Evolutionary conservation across 1,284 basidiomycete genomes (phyloP), one percentile per base, ranked within the genome.

Genomic region (Austropuccinia psidii): DNA sequence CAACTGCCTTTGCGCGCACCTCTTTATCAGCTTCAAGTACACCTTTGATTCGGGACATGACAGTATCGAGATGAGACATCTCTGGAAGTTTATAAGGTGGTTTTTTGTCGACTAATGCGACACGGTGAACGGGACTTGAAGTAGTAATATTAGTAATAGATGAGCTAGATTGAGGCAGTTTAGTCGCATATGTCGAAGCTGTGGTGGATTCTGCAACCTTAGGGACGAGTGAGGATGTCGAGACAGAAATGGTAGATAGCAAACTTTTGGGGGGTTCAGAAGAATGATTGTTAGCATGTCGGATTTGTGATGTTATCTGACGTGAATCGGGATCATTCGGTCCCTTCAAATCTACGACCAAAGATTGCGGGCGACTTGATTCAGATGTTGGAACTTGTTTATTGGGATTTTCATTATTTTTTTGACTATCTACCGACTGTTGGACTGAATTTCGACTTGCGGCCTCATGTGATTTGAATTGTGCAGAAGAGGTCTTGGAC

Each of bases 11-110:
- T 7, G 70, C 45, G 17, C 70, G 57, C 47, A 60, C 70, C 47
- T 73, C 49, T 41, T 73, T 73, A 43, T 73, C 70, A 27, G 70
- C 70, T 47, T 73, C 70, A 58, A 73, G 33, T 17, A 64, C 70
- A n/a, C 47, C 60, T 60, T 73, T 73, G 58, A 73, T 73, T 19
- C 70, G 58, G 54, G 70, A 73, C 70, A 73, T 73, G 21, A 73
- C 70, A 33, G 70, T 73, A 45, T 73, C 70, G 17, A 73, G 50
- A 43, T 73, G 70, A 17, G 70, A 62, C 70, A 73, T 73, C 17
- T 73, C 70, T 31, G 70, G 70, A 9, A 73, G 60, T 35, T 62
- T 73, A 21, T 50, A 61, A 11, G 37, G 29, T n/a, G 55, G 41
- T 45, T 73, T 73, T 33, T 73, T 73, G 11, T 73, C 70, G 11